These are phyloP conservation scores for Petasospora rhodanensis DNA, from an alignment of 1,139 yeast genomes.

Conservation along the genomic window DNA sequence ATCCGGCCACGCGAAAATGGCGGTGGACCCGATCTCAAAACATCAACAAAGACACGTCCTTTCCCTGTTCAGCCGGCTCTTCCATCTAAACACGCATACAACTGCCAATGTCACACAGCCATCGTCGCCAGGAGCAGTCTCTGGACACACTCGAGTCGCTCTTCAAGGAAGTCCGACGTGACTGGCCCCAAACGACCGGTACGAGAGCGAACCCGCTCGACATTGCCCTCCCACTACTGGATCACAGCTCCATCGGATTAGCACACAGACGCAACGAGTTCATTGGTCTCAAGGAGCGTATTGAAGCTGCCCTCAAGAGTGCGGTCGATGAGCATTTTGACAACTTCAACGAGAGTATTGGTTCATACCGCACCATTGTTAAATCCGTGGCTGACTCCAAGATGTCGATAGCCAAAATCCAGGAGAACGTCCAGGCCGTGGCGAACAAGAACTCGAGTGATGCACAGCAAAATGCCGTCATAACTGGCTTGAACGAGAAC, in stretches of 20 bases:
- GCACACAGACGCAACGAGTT: slow-evolving; percentile 68
- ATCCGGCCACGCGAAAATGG: too few species aligned
- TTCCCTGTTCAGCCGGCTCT: too few species aligned
- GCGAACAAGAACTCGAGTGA: slow-evolving; percentile 2
- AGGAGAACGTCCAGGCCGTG: slow-evolving; percentile 39
- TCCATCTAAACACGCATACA: too few species aligned
- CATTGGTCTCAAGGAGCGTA: slow-evolving; percentile 45
- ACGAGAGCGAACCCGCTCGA: slow-evolving; percentile 73
- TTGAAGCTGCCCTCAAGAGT: slow-evolving; percentile 53
- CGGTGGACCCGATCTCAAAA: too few species aligned
- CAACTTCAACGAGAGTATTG: slow-evolving; percentile 77
- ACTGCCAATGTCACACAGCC: too few species aligned
- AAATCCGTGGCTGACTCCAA: slow-evolving; percentile 56
- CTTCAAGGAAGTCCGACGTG: slow-evolving; percentile 28
- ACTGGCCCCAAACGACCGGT: slow-evolving; percentile 36
- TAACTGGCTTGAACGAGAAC: slow-evolving; percentile 41
- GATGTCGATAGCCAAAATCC: slow-evolving; percentile 45
- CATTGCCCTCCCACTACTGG: slow-evolving; percentile 73
- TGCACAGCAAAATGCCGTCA: neutral
- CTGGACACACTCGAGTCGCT: slow-evolving; percentile 22
- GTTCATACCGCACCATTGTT: slow-evolving; percentile 64
- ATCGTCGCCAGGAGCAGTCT: slow-evolving; percentile 22
- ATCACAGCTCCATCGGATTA: slow-evolving; percentile 82
- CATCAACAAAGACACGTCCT: too few species aligned
- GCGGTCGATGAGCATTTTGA: slow-evolving; percentile 85